A percentile compares a stretch with the other conserved stretches of the same genome.
Conservation (phyloP, 441 rosid species). For the Jatropha multifida region DNA sequence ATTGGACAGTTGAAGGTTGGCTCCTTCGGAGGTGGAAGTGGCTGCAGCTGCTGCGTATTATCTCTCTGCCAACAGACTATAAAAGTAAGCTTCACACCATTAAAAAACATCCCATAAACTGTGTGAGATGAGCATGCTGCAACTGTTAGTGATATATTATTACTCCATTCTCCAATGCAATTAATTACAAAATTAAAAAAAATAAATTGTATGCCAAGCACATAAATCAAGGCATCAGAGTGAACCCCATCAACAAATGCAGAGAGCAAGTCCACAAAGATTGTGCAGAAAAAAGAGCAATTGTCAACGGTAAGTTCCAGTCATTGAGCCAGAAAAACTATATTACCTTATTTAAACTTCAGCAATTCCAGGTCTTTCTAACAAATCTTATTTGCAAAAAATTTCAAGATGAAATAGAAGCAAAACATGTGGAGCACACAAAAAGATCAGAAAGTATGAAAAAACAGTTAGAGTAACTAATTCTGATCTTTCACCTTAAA, state of each 20-base stretch:
- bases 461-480: background rate
- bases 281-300: background rate
- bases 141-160: background rate
- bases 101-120: background rate
- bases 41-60: conserved; percentile 24
- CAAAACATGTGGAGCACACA: background rate
- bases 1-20: conserved; percentile 84
- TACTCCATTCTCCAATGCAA: background rate
- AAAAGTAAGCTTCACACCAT: conserved; percentile 6
- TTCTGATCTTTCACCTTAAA: background rate
- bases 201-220: background rate
- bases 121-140: background rate
- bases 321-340: background rate
- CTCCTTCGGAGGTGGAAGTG: conserved; percentile 52
- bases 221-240: background rate
- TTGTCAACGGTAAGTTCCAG: background rate
- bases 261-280: background rate
- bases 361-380: background rate
- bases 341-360: background rate
- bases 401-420: background rate
- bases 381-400: background rate
- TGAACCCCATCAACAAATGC: background rate
- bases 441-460: background rate
- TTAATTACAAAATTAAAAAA: background rate
- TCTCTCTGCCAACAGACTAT: conserved; percentile 42